Base-by-base conservation (phyloP, 2,329 filamentous ascomycete species). In the Thelonectria blattea region DNA sequence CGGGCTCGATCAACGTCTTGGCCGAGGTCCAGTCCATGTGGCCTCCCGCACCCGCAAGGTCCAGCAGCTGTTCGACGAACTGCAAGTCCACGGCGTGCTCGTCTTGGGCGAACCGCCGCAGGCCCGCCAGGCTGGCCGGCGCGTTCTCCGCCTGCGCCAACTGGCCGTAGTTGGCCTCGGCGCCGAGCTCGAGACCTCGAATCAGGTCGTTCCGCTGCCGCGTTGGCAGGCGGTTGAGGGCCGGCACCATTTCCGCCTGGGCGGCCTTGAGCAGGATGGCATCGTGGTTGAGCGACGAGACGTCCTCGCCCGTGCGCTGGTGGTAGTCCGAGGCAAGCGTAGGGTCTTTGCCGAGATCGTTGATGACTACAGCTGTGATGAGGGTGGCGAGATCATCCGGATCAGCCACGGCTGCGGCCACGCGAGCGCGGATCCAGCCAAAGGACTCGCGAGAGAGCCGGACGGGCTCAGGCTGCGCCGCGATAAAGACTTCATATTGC, bases 21-120 rank as follows among this genome's bases (percentile, higher is more conserved):
- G 34, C 34, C 14, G 34, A 41, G 10, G 50, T 42, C 50, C 37
- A 52, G 50, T 52, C 50, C 22, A 52, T 52, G 22, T 52, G 50
- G 5, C 37, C 50, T 2, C 20, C 50, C 34, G 50, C 50, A 3
- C 34, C 37, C 17, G 34, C 3, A 37, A 52, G 8, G 17, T 52
- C 34, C 2, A 52, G 50, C 5, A 52, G 32, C 50, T 52, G 50
- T n/a, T 37, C 32, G 22, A 30, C n/a, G 17, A 42, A 42, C 12
- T n/a, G 39, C 15, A 42, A 7, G 48, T 37, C 30, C 11, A 42
- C 14, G 14, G 8, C 39, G 39, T 42, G 39, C 39, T 42, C 17
- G 39, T 42, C 39, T 3, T 18, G 12, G 17, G 39, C 39, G 22
- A 24, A 24, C 39, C 18, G 32, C 27, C 17, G 48, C 34, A 41